A percentile compares a stretch with the other conserved stretches of the same genome.
Conservation (phyloP, 78 protist genomes). For the Isochrysis galbana region DNA sequence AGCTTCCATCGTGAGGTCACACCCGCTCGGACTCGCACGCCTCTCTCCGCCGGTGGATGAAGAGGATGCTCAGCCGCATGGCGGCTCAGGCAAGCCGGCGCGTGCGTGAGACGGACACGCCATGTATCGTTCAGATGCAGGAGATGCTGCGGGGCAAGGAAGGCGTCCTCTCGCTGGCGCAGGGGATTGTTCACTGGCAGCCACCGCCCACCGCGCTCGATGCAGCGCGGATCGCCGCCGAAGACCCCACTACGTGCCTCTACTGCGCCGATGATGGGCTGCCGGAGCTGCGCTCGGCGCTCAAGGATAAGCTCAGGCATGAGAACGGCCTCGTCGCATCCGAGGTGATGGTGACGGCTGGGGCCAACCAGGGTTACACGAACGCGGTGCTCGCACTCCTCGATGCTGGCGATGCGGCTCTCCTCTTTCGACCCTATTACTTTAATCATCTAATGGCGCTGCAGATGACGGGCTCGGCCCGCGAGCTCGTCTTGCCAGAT, state of each 20-base stretch:
- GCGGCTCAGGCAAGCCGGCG: background rate
- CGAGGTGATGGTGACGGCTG: slow-evolving; percentile 28
- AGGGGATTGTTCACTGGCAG: slow-evolving; percentile 39
- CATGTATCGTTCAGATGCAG: slow-evolving; percentile 29
- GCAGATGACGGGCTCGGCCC: slow-evolving; percentile 29
- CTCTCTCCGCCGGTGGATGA: too few relatives aligned
- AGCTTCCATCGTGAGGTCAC: too few relatives aligned
- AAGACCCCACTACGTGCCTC: background rate
- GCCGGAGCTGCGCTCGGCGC: background rate
- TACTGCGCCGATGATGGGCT: slow-evolving; percentile 42
- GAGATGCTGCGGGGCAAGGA: slow-evolving; percentile 18
- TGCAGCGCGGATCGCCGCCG: background rate
- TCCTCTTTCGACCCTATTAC: slow-evolving; percentile 27
- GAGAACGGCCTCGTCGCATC: background rate
- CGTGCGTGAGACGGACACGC: background rate
- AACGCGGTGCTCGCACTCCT: slow-evolving; percentile 30
- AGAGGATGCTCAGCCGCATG: too few relatives aligned
- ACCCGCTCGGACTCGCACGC: too few relatives aligned
- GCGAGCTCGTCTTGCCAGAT: background rate
- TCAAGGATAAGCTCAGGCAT: background rate
- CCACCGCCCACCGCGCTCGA: background rate
- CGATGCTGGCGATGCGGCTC: slow-evolving; percentile 15
- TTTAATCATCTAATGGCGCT: slow-evolving; percentile 40
- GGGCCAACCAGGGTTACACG: slow-evolving; percentile 30
- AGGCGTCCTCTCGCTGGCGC: slow-evolving; percentile 12